A percentile compares a stretch with the other conserved stretches of the same genome.
These are phyloP conservation scores for Suillus variegatus DNA, from an alignment of 768 basidiomycete genomes.

Conservation along the genomic window DNA sequence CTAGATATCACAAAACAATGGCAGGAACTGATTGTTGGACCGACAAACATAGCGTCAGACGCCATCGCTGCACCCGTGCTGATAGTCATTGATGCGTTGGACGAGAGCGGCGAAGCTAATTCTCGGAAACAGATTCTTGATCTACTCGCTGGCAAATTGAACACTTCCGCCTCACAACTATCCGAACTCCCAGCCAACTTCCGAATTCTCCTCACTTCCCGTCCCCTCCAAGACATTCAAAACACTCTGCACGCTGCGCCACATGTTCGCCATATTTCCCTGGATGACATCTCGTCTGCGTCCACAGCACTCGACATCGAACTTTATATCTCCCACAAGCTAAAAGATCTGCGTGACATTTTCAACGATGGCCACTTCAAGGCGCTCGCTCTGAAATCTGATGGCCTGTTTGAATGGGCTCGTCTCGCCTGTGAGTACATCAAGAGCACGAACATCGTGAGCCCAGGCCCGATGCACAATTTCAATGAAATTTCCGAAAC, in stretches of 20 bases:
- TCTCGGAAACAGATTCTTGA: slow-evolving; percentile 15
- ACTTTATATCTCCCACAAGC: slow-evolving; percentile 3
- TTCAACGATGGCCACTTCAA: background rate
- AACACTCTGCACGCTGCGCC: slow-evolving; percentile 6
- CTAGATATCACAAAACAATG: slow-evolving; percentile 12
- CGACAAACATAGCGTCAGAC: background rate
- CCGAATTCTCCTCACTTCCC: slow-evolving; percentile 20
- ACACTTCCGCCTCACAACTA: background rate
- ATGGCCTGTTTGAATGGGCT: slow-evolving; percentile 14
- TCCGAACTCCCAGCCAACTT: slow-evolving; percentile 7
- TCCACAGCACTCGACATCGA: slow-evolving; percentile 8
- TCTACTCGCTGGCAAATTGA: background rate
- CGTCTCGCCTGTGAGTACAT: slow-evolving; percentile 10
- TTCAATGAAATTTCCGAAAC: background rate
- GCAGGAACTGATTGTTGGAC: slow-evolving; percentile 17
- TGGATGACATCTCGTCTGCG: slow-evolving; percentile 3
- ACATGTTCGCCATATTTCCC: background rate
- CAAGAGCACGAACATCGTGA: background rate
- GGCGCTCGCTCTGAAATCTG: slow-evolving; percentile 2
- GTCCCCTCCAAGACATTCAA: slow-evolving; percentile 7
- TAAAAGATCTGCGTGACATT: background rate
- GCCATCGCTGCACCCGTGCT: slow-evolving; percentile 21
- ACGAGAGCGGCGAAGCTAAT: slow-evolving; percentile 14
- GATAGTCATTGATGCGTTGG: slow-evolving; percentile 27
- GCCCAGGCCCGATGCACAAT: background rate